Evolutionary conservation across 345 rosid genomes (phyloP).

Genomic region (Gossypioides kirkii): DNA sequence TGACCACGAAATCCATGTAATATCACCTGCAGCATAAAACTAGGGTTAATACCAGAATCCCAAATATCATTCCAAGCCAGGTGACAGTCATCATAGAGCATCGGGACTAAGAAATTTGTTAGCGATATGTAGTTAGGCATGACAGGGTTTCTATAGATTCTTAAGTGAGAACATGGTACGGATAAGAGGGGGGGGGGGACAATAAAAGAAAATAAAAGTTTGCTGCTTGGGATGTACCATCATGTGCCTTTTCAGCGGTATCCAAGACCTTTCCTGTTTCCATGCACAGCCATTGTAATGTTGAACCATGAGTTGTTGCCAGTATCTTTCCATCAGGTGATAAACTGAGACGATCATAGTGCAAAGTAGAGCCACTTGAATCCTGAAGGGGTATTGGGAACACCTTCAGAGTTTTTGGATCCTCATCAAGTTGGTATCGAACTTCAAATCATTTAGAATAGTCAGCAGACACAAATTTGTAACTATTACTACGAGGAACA

Average conservation of each 20-base stretch:
- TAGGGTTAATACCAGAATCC: conserved; percentile 5
- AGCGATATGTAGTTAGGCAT: no score
- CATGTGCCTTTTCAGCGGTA: conserved; percentile 84
- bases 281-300: conserved; percentile 77
- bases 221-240: conserved; percentile 43
- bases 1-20: conserved; percentile 76
- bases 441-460: conserved; percentile 37
- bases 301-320: conserved; percentile 71
- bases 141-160: background rate
- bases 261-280: conserved; percentile 86
- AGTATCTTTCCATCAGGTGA: conserved; percentile 91
- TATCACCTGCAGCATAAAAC: conserved; percentile 54
- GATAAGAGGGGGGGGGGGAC: background rate
- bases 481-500: background rate
- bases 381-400: conserved; percentile 75
- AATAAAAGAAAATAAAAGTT: background rate
- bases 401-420: conserved; percentile 87
- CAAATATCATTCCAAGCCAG: background rate
- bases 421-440: conserved; percentile 95
- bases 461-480: conserved; percentile 15
- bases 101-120: background rate
- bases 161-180: background rate
- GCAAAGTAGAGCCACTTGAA: conserved; percentile 58
- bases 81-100: background rate
- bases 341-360: conserved; percentile 71